Base-by-base conservation (phyloP, 2,329 filamentous ascomycete species). In the Venturiaceae sp. region DNA sequence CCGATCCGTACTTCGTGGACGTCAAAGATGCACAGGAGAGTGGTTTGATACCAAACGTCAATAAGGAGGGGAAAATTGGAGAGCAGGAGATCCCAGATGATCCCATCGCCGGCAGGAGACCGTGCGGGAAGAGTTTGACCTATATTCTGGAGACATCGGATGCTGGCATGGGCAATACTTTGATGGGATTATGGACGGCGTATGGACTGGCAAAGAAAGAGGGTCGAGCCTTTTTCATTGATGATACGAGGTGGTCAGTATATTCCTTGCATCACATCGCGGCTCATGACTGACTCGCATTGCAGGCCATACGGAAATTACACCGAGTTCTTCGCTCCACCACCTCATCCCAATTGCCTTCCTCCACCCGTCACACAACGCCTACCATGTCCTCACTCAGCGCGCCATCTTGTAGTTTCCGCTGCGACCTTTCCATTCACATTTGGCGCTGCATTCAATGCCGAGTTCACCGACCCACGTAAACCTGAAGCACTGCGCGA, bases 161-260 rank as follows among this genome's bases (percentile, higher is more conserved):
- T 65, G 88, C 88, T 2, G 90, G 90, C 2, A 76, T 95, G 9
- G 90, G 90, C 5, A 84, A 83, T 63, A 84, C 86, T 1, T 72
- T 96, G 60, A 84, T 95, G 80, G 81, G 85, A 66, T 69, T 95
- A 58, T 96, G 90, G 90, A 86, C 87, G 65, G 86, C 89, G 28
- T 95, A 94, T 68, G 88, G 88, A 3, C 74, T 95, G 57, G 89
- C 90, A 2, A 78, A 86, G 67, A 81, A 84, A 60, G 87, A 95
- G 68, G 82, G 82, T 14, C 79, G 90, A 26, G 78, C 83, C 1
- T 95, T 95, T 71, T 95, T 95, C 73, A 77, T 95, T 62, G 89
- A 95, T 65, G 90, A 95, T 71, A 83, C 86, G 6, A 80, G 86
- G 63, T 95, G 91, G 81, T 78, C 70, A 58, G 70, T 62, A 57